Evolutionary conservation across 495 filamentous ascomycete genomes (phyloP).

Genomic region (Aspergillus indologenus): DNA sequence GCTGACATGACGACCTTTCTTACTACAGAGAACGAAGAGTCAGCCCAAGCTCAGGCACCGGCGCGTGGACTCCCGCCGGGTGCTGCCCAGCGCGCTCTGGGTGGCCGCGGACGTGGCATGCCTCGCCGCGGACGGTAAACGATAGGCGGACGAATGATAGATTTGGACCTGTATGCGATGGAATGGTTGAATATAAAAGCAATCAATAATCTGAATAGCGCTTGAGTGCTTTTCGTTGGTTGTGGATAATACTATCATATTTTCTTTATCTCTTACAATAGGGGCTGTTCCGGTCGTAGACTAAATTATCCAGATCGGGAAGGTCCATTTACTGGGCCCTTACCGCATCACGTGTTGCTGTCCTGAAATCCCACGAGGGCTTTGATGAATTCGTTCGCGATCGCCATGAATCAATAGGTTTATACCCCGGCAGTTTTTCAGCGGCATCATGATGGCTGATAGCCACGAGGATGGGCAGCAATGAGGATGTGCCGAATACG

Average conservation of each 20-base stretch:
- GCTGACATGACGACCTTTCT: constrained; percentile 18
- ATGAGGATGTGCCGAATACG: neutral
- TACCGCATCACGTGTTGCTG: no score
- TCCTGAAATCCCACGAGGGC: no score
- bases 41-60: constrained; percentile 73
- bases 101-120: constrained; percentile 86
- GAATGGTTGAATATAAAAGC: constrained; percentile 4
- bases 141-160: constrained; percentile 7
- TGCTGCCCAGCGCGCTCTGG: constrained; percentile 84
- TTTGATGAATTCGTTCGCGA: no score
- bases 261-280: neutral
- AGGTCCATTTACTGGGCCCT: neutral
- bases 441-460: neutral
- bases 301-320: neutral
- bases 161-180: neutral
- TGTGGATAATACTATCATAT: neutral
- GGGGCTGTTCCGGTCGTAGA: no score
- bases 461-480: neutral
- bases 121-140: constrained; percentile 49
- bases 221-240: neutral
- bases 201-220: neutral
- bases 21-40: constrained; percentile 77
- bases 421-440: no score
- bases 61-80: constrained; percentile 79
- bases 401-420: no score